Percentiles rank a stretch among this genome's conserved stretches.
phyloP scores from a whole-genome alignment of 495 filamentous ascomycete genomes.

The Parachaetomium inaequale region DNA sequence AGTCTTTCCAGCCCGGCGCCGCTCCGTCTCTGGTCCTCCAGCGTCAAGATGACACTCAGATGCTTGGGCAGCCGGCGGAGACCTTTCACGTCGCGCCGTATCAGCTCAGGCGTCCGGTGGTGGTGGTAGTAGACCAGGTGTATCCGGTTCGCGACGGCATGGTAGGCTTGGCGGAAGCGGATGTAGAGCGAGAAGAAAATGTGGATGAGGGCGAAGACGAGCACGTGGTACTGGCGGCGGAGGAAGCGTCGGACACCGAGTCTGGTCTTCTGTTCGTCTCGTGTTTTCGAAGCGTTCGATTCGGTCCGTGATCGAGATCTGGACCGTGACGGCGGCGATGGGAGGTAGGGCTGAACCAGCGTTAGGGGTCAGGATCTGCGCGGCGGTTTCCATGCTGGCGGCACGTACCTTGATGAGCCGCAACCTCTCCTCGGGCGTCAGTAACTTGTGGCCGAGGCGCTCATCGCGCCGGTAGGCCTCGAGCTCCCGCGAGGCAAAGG shows the following conservation, averaged over 20 bases:
- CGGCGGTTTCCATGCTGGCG: neutral
- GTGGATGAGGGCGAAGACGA: constrained; percentile 72
- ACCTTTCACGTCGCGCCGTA: constrained; percentile 77
- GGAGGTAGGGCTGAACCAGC: constrained; percentile 62
- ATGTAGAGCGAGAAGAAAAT: constrained; percentile 82
- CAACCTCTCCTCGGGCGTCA: constrained; percentile 66
- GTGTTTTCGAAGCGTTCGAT: constrained; percentile 1
- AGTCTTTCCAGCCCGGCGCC: constrained; percentile 70
- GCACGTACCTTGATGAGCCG: constrained; percentile 55
- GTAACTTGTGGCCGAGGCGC: constrained; percentile 52
- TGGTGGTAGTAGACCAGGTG: constrained; percentile 85
- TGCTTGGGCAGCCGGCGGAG: constrained; percentile 73
- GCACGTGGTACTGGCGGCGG: constrained; percentile 58
- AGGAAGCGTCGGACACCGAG: constrained; percentile 66
- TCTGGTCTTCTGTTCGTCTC: constrained; percentile 33
- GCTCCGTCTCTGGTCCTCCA: constrained; percentile 63
- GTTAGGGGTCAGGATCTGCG: constrained; percentile 12
- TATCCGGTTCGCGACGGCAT: constrained; percentile 67
- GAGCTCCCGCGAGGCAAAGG: constrained; percentile 51
- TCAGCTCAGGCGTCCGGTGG: constrained; percentile 87
- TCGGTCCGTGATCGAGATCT: constrained; percentile 23
- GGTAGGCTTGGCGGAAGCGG: constrained; percentile 72
- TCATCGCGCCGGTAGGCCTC: constrained; percentile 62
- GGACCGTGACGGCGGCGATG: constrained; percentile 48
- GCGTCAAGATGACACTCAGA: constrained; percentile 77